phyloP scores from a whole-genome alignment of 768 basidiomycete species.

The Polyporus arcularius region DNA sequence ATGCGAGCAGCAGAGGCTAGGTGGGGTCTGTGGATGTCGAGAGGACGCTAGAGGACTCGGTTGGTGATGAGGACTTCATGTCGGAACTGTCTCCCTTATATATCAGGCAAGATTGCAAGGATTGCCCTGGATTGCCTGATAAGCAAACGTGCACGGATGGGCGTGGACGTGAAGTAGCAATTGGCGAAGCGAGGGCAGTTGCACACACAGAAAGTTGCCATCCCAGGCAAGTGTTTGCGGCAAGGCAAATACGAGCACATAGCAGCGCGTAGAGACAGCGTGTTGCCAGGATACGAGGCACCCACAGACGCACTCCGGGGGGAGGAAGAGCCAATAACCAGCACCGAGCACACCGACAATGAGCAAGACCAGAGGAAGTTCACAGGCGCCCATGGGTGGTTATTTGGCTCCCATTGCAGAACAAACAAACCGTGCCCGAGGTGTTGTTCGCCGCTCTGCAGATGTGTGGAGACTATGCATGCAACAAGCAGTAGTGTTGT shows the following conservation, averaged over 20 bases:
- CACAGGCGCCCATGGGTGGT: not conserved
- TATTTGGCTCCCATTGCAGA: not conserved
- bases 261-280: not conserved
- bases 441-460: too few relatives aligned
- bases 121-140: constrained; percentile 1
- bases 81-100: not conserved
- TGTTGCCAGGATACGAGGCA: constrained; percentile 8
- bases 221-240: constrained; percentile 6
- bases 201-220: constrained; percentile 1
- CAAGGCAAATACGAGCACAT: constrained; percentile 1
- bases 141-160: not conserved
- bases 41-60: not conserved
- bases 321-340: not conserved
- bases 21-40: constrained; percentile 1
- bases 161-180: constrained; percentile 1
- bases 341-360: not conserved
- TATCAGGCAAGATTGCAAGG: not conserved
- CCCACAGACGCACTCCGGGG: not conserved
- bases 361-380: not conserved
- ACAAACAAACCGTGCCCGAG: not conserved
- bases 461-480: too few relatives aligned
- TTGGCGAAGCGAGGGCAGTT: not conserved
- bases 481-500: too few relatives aligned
- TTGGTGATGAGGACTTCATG: constrained; percentile 5
- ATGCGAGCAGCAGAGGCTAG: not conserved